These are phyloP conservation scores for Crucibulum cyathiforme DNA, from an alignment of 1,284 basidiomycete genomes.

Conservation along the genomic window DNA sequence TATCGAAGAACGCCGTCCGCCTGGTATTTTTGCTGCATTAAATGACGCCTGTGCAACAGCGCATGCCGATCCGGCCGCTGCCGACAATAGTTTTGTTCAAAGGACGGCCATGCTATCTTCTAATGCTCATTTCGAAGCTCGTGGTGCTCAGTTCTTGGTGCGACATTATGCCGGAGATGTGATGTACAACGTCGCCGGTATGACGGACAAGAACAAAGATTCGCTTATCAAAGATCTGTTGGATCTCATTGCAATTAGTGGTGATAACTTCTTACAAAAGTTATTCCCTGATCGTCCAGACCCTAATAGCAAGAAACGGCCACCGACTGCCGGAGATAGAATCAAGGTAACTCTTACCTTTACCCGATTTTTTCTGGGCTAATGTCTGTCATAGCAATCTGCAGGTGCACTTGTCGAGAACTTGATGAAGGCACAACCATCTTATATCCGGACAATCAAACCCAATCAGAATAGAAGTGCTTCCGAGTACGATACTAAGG, in stretches of 20 bases:
- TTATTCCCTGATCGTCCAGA: conserved; percentile 97
- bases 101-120: conserved; percentile 81
- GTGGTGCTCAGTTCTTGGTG: conserved; percentile 89
- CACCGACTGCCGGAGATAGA: conserved; percentile 97
- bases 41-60: conserved; percentile 99
- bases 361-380: neutral
- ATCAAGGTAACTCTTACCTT: conserved; percentile 74
- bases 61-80: conserved; percentile 95
- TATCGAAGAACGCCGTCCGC: conserved; percentile 95
- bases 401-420: conserved; percentile 96
- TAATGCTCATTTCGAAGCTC: conserved; percentile 93
- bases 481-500: conserved; percentile 93
- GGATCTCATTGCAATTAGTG: conserved; percentile 83
- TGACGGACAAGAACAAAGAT: conserved; percentile 99
- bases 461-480: conserved; percentile 96
- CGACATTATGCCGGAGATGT: conserved; percentile 98
- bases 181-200: conserved; percentile 95
- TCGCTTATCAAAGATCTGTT: conserved; percentile 94
- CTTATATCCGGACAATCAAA: conserved; percentile 99
- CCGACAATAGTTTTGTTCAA: conserved; percentile 97
- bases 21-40: conserved; percentile 96
- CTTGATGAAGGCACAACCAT: conserved; percentile 94
- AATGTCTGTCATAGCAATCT: conserved; percentile 59
- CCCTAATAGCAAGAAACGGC: conserved; percentile 96
- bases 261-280: conserved; percentile 85